Evolutionary conservation across 2,329 filamentous ascomycete species (phyloP).

Genomic region (Alternaria conjuncta): DNA sequence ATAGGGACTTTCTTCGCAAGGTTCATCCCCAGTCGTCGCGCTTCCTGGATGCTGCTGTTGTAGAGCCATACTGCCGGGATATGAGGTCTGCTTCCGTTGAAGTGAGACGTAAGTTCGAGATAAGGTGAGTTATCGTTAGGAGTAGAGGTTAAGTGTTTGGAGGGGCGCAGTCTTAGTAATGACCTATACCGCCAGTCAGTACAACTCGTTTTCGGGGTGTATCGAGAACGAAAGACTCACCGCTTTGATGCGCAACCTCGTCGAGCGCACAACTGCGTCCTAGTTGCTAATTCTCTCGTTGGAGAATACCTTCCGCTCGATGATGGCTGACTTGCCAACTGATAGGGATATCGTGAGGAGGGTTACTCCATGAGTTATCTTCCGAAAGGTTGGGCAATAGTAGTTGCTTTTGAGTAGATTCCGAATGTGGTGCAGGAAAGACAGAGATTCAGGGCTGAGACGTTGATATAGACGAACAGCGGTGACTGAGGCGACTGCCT

Average conservation of each 20-base stretch:
- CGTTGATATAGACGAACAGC: neutral
- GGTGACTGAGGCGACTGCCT: neutral
- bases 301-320: neutral
- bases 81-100: neutral
- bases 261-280: neutral
- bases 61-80: neutral
- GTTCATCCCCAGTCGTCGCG: neutral
- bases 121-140: neutral
- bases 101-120: neutral
- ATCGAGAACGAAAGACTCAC: neutral
- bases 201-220: accelerated
- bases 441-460: too few relatives aligned
- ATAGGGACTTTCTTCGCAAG: neutral
- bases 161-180: neutral
- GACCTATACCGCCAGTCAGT: neutral
- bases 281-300: accelerated
- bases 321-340: accelerated
- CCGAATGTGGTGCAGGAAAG: neutral
- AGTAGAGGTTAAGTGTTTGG: neutral
- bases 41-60: neutral
- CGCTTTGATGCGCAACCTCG: neutral
- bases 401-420: accelerated
- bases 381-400: accelerated
- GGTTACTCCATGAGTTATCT: neutral
- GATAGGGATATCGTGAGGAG: neutral